Evolutionary conservation across 495 filamentous ascomycete genomes (phyloP), one percentile per base, ranked within the genome.

Genomic region (Clavariopsis aquatica): DNA sequence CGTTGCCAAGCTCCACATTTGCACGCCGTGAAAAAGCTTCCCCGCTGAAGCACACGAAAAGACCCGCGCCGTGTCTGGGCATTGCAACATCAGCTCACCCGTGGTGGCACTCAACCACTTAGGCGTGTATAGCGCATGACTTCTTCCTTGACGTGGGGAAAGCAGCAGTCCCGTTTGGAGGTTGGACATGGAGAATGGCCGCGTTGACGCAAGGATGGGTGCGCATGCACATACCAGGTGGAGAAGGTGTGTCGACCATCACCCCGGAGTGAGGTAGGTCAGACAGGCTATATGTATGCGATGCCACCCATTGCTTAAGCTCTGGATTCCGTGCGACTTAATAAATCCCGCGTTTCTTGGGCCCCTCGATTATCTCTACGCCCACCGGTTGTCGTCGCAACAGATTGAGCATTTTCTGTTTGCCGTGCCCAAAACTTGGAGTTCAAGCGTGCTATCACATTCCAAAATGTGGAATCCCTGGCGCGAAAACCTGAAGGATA

Each of bases 401-500:
- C 13, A 17, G 12, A 9, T 17, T 43, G 38, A 7, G 12, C 13
- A 6, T 10, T 9, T 43, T 43, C 38, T 43, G 38, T 43, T n/a
- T 17, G n/a, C n/a, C 6, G 9, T 43, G 12, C 2, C 8, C 38
- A 17, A 7, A 9, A 9, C 38, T 43, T 43, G 5, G n/a, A 8
- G 13, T 17, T 43, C 38, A 43, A 9, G 5, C 38, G 38, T 43
- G 2, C 13, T 17, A 2, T 43, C 38, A 15, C 38, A 43, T n/a
- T n/a, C 38, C 12, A 9, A 12, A 34, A 34, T 5, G 5, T 43
- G 38, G 38, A 69, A 69, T 52, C 57, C 61, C 6, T 69, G 62
- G 57, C 26, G 57, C 20, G 62, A 66, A 23, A 69, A 70, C 45
- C 28, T 70, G 20, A 74, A 66, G 26, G 69, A 70, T 31, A 70